Evolutionary conservation across 2,329 filamentous ascomycete species (phyloP).

Genomic region (Colletotrichum sp.): DNA sequence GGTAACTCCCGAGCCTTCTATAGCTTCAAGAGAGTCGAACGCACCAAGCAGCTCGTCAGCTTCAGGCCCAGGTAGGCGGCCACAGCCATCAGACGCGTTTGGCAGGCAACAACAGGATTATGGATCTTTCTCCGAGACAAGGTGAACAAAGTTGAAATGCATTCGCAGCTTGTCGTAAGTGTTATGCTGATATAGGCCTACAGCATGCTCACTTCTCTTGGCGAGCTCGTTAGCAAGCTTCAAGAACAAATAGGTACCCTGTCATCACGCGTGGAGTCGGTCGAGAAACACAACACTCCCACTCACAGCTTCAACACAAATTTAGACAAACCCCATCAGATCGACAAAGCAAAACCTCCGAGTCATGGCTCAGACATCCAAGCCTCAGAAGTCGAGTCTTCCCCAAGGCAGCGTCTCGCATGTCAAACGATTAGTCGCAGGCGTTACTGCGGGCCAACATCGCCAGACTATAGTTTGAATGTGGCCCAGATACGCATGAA

Average conservation of each 20-base stretch:
- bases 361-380: neutral
- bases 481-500: neutral
- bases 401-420: neutral
- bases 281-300: neutral
- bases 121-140: neutral
- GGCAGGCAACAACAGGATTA: neutral
- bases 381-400: neutral
- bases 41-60: neutral
- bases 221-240: neutral
- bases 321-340: neutral
- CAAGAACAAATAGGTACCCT: neutral
- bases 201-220: neutral
- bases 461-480: neutral
- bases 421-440: neutral
- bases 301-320: neutral
- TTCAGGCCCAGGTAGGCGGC: neutral
- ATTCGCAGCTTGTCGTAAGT: neutral
- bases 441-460: neutral
- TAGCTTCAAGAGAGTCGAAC: neutral
- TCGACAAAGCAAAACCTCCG: neutral
- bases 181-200: neutral
- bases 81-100: neutral
- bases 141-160: neutral
- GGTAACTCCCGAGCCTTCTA: neutral
- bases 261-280: neutral